Conservation (phyloP, 2,329 filamentous ascomycete species). For the Ascochyta viciae-villosae region DNA sequence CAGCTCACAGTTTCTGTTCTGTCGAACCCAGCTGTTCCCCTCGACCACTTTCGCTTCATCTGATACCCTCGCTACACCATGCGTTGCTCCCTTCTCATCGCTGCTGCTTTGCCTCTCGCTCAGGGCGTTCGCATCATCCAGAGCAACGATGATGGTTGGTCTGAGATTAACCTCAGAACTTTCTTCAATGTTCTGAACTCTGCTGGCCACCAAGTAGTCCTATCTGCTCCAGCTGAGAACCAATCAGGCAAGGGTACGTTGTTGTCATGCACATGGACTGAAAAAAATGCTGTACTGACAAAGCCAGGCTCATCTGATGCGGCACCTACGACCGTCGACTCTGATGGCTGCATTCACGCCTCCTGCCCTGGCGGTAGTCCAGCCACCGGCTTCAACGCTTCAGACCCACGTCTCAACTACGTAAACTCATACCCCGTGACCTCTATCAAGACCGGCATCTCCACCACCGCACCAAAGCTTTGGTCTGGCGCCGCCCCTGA, state of each 20-base stretch:
- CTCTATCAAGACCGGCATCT: constrained; percentile 68
- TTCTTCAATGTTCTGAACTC: constrained; percentile 63
- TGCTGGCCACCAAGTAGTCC: constrained; percentile 66
- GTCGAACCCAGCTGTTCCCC: not conserved
- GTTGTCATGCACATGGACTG: not conserved
- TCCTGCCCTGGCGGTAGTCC: constrained; percentile 66
- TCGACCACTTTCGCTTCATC: not conserved
- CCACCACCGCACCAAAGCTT: constrained; percentile 60
- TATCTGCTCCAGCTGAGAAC: constrained; percentile 72
- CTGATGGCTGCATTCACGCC: constrained; percentile 64
- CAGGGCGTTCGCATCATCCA: constrained; percentile 56
- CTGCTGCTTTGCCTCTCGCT: constrained; percentile 33
- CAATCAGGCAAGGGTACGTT: constrained; percentile 66
- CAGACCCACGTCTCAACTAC: constrained; percentile 69
- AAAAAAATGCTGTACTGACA: constrained; percentile 8
- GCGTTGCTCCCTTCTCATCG: constrained; percentile 36
- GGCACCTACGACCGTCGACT: constrained; percentile 56
- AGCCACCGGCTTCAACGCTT: constrained; percentile 63
- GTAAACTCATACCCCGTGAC: constrained; percentile 74
- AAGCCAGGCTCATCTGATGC: constrained; percentile 60
- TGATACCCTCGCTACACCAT: constrained; percentile 20
- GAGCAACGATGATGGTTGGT: constrained; percentile 77
- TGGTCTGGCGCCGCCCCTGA: constrained; percentile 63
- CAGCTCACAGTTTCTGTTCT: not conserved
- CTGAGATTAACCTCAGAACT: constrained; percentile 69